phyloP scores from a whole-genome alignment of 306 rosid species.

The Fagus crenata region DNA sequence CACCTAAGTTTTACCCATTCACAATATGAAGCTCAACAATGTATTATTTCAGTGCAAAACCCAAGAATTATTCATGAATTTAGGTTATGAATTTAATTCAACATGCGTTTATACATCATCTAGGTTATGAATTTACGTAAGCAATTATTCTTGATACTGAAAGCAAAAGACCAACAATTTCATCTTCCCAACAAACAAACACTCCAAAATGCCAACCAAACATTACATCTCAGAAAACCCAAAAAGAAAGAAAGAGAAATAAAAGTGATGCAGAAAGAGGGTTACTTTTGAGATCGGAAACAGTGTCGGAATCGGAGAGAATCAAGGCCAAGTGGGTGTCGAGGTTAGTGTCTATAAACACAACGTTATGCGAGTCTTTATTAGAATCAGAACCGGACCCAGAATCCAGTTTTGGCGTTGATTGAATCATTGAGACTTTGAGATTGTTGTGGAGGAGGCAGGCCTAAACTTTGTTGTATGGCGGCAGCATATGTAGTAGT shows the following conservation, averaged over 20 bases:
- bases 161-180: neutral
- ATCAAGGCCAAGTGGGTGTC: conserved; percentile 61
- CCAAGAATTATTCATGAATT: too few species aligned
- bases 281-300: conserved; percentile 66
- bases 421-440: neutral
- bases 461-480: too few species aligned
- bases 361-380: conserved; percentile 11
- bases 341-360: conserved; percentile 71
- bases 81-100: too few species aligned
- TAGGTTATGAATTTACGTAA: too few species aligned
- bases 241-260: neutral
- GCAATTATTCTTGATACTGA: too few species aligned
- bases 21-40: too few species aligned
- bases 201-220: neutral
- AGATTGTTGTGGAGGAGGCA: too few species aligned
- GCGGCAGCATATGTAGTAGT: too few species aligned
- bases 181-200: neutral
- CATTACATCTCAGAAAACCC: neutral
- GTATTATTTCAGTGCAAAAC: too few species aligned
- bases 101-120: neutral
- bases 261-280: neutral
- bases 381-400: conserved; percentile 18
- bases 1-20: too few species aligned
- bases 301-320: conserved; percentile 48
- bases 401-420: conserved; percentile 33